These are phyloP conservation scores for Polyporus arcularius DNA, from an alignment of 768 basidiomycete genomes.

Conservation along the genomic window DNA sequence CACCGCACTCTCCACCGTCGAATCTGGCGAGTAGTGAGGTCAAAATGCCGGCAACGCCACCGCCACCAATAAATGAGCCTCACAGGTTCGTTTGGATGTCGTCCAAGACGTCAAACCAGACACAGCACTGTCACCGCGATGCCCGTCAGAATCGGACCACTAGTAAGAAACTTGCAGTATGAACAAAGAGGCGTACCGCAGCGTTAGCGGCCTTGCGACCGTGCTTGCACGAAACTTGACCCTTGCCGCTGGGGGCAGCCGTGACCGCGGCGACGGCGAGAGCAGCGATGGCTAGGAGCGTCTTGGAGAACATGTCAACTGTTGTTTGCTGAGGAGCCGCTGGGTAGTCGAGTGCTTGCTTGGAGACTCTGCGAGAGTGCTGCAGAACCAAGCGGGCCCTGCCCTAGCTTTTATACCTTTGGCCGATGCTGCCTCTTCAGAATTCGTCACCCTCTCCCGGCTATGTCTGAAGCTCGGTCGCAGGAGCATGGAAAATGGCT, in stretches of 20 bases:
- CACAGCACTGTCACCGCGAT: constrained; percentile 7
- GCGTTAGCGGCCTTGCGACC: neutral
- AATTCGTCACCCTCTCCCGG: neutral
- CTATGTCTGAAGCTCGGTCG: neutral
- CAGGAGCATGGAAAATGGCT: neutral
- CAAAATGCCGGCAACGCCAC: no score
- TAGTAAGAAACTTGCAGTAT: neutral
- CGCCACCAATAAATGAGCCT: neutral
- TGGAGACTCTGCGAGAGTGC: neutral
- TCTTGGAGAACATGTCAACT: constrained; percentile 1
- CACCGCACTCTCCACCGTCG: constrained; percentile 16
- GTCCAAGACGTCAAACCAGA: constrained; percentile 21
- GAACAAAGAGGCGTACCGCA: neutral
- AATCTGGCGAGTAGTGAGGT: neutral
- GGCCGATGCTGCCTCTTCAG: neutral
- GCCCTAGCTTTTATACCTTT: neutral
- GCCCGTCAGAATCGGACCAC: neutral
- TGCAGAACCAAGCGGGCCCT: neutral
- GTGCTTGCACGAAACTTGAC: neutral
- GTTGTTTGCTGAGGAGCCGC: neutral
- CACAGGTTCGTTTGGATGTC: constrained; percentile 18
- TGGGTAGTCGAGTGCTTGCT: neutral
- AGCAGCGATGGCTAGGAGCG: neutral
- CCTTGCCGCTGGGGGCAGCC: neutral
- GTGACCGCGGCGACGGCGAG: neutral